Base-by-base conservation (phyloP, 257 asterid species). In the Mentha longifolia region DNA sequence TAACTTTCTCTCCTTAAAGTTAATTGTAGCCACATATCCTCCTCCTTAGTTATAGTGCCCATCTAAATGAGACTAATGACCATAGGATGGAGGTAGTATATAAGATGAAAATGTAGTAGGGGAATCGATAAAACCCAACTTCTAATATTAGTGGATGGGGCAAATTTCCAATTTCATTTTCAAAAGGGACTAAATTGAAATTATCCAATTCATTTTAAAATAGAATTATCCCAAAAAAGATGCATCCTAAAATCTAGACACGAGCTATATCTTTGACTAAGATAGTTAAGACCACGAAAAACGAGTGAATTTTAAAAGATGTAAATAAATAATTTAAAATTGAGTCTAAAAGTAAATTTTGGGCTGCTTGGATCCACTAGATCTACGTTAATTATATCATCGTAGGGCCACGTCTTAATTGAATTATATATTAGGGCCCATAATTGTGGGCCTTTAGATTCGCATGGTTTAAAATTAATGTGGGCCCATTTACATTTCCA, bases 321-420 rank as follows among this genome's bases (percentile, higher is more conserved):
- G 33, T 51, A 4, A 41, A 64, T 63, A 16, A 46, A 16, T 46
- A 7, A 17, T 8, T 14, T 19, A 13, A 45, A 39, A 1, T 11
- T 67, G 46, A 19, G 46, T 68, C 65, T 16, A 52, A 43, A 75
- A 82, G 71, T 75, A 55, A 17, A 80, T 74, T 28, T 50, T 76
- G 86, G 86, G 83, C 45, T 78, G 74, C 61, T 49, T 67, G 46
- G 62, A 49, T 70, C 76, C 13, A 67, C 63, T 71, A 71, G 61
- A 65, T 63, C 65, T 20, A 31, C 67, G 39, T 9, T 43, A 11
- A 31, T 61, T n/a, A 30, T 54, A 39, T 42, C 10, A 42, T 9
- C 8, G 0, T 54, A 45, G 74, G 80, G 77, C 75, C 79, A 76
- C 50, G 25, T 46, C 57, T 42, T 39, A 49, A 47, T 61, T 41